Evolutionary conservation across 179 eudicot genomes (phyloP).

Genomic region (Gypsophila paniculata): DNA sequence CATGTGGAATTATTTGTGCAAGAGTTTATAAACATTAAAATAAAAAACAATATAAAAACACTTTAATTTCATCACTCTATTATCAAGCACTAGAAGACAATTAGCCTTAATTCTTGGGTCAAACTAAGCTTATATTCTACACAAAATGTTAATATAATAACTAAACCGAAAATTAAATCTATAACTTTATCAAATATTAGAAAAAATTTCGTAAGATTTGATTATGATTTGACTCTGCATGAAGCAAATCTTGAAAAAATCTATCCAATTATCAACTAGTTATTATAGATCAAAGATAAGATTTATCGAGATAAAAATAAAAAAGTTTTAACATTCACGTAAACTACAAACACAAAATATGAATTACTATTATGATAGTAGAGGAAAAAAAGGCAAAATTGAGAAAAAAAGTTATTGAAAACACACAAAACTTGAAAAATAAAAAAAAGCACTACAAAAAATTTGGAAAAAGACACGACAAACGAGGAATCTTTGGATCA

Average conservation of each 20-base stretch:
- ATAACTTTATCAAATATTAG: too few species aligned
- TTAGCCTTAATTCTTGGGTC: slow-evolving; percentile 11
- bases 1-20: too few species aligned
- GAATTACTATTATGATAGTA: background rate
- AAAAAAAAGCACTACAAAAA: background rate
- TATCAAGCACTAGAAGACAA: background rate
- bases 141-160: too few species aligned
- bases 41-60: background rate
- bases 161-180: too few species aligned
- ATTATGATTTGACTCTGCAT: background rate
- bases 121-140: slow-evolving; percentile 7
- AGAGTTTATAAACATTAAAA: too few species aligned
- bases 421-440: background rate
- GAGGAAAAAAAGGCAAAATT: background rate
- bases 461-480: background rate
- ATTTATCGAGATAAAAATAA: background rate
- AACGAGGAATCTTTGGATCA: background rate
- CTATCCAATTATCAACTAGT: background rate
- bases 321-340: background rate
- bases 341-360: background rate
- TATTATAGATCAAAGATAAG: background rate
- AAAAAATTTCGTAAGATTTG: too few species aligned
- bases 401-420: background rate
- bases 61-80: background rate
- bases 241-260: background rate